Conservation (phyloP, 345 rosid species). For the Moricandia arvensis region DNA sequence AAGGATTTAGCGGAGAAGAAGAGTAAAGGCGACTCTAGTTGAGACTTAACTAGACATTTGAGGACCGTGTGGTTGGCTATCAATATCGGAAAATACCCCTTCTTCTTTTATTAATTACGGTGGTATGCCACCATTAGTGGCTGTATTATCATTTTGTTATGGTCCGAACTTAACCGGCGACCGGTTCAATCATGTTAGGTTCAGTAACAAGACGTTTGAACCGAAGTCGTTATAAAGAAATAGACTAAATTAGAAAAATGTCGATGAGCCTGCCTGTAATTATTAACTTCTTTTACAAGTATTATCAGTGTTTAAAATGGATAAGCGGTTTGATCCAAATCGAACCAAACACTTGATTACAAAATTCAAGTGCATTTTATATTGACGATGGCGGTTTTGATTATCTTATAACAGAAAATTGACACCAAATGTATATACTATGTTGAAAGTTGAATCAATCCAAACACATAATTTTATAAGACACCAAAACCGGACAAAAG, state of each 20-base stretch:
- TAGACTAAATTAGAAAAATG: background rate
- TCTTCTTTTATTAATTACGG: conserved; percentile 39
- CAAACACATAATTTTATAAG: background rate
- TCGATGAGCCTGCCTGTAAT: background rate
- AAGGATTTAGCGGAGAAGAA: conserved; percentile 15
- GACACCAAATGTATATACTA: background rate
- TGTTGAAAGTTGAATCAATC: conserved; percentile 1
- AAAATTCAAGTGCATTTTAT: background rate
- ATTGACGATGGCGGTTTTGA: background rate
- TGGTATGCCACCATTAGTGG: conserved; percentile 38
- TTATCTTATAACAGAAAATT: background rate
- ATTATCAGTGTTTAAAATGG: background rate
- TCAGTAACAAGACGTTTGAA: background rate
- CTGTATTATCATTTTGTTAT: background rate
- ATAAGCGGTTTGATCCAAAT: background rate
- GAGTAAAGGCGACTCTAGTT: conserved; percentile 30
- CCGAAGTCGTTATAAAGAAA: background rate
- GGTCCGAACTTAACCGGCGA: conserved; percentile 18
- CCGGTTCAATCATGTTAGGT: conserved; percentile 1
- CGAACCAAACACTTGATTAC: background rate
- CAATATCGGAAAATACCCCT: conserved; percentile 35
- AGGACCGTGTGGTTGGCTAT: conserved; percentile 35
- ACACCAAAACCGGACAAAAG: conserved; percentile 1
- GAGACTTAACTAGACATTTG: conserved; percentile 23
- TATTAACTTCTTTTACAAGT: background rate